Evolutionary conservation across 2,329 filamentous ascomycete genomes (phyloP).

Genomic region (Chaetomium sp.): DNA sequence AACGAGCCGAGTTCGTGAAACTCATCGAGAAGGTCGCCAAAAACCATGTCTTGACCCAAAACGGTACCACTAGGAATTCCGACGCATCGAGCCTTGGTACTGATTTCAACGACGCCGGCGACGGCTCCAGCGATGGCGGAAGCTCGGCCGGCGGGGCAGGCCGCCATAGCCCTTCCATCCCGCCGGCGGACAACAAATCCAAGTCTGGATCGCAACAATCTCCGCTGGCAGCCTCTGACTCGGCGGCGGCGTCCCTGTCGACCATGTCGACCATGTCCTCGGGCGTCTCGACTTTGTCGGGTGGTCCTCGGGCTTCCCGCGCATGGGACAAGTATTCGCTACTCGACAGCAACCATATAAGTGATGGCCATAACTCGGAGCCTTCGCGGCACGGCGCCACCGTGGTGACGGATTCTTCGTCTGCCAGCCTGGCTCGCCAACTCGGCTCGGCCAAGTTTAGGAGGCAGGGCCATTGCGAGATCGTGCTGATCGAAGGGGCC

Average conservation of each 20-base stretch:
- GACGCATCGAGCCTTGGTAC: conserved; percentile 58
- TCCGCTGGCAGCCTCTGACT: conserved; percentile 42
- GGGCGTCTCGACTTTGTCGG: conserved; percentile 44
- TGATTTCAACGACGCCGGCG: conserved; percentile 51
- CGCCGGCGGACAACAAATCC: conserved; percentile 48
- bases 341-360: conserved; percentile 51
- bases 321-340: conserved; percentile 57
- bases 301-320: conserved; percentile 44
- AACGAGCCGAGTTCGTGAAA: conserved; percentile 69
- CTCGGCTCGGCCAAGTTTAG: conserved; percentile 61
- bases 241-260: conserved; percentile 47
- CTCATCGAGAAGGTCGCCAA: conserved; percentile 77
- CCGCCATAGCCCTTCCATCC: conserved; percentile 53
- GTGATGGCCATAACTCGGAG: conserved; percentile 49
- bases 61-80: conserved; percentile 50
- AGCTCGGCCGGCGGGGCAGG: conserved; percentile 59
- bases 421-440: conserved; percentile 54
- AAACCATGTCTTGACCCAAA: conserved; percentile 57
- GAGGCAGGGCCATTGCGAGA: conserved; percentile 64
- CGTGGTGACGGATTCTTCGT: conserved; percentile 47
- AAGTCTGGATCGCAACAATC: conserved; percentile 48
- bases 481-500: conserved; percentile 62
- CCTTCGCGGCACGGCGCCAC: conserved; percentile 44
- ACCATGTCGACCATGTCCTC: conserved; percentile 52
- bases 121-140: conserved; percentile 61